Base-by-base conservation (phyloP, 2,329 filamentous ascomycete species). In the Trichoderma gracile region DNA sequence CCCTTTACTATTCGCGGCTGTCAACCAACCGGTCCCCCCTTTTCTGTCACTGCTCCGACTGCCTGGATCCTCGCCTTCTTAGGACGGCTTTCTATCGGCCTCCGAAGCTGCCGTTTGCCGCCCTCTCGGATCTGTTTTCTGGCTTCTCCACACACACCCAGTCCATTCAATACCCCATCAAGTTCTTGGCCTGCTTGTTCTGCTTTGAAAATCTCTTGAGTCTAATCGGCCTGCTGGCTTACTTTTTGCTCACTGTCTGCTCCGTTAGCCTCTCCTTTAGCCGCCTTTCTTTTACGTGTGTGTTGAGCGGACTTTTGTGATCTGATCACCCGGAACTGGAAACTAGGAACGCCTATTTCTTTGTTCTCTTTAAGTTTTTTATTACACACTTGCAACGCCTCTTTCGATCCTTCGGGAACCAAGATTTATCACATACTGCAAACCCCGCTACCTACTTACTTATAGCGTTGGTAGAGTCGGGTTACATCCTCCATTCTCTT, bases 111-210 rank as follows among this genome's bases (percentile, higher is more conserved):
- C 58, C 58, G 58, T 54, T 38, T 50, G 38, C 33, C 47, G 49
- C 25, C 25, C 58, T 21, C 21, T 46, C 46, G 40, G 58, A 62
- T 54, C 58, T 62, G 58, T 30, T 25, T 14, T 46, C 46, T 42
- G 57, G n/a, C 58, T 61, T 53, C 49, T 21, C 58, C 58, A 60
- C 58, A 62, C 58, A 57, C 55, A 62, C 58, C 43, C 58, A 47
- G 46, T 46, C 53, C 53, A 62, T 38, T 12, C 14, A 38, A 38
- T 38, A 54, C 40, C 55, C n/a, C 40, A 52, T 52, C 38, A n/a
- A 12, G 3, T 45, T 3, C n/a, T 7, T 12, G 19, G 6, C 33
- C 6, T 27, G 47, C 27, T 30, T 47, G n/a, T 23, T 21, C 38
- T 43, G 17, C 33, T 25, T 60, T 40, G 57, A 60, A 30, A 27